Evolutionary conservation across 495 filamentous ascomycete genomes (phyloP), one percentile per base, ranked within the genome.

Genomic region (Trichoderma orchidacearum): DNA sequence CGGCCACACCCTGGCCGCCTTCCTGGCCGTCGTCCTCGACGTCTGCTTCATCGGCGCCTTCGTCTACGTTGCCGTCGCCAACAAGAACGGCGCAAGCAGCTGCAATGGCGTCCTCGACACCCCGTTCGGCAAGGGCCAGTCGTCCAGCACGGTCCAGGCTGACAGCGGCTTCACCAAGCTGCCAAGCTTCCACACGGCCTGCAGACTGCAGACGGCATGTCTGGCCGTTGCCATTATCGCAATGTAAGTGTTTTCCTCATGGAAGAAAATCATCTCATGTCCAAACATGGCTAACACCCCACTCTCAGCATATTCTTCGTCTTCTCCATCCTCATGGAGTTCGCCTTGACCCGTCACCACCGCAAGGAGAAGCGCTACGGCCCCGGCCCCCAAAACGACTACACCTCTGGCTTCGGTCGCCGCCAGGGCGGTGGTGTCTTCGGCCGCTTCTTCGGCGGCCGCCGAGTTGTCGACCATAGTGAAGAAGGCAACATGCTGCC

Each of bases 281-380:
- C 12, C 32, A 35, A 27, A 25, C 18, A 1, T 23, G 5, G 7
- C 28, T 64, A 38, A 61, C 60, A 58, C 25, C 38, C 54, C 15
- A 15, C 13, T 13, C 45, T n/a, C 52, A 88, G 85, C 31, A 61
- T 83, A 70, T 79, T 89, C 66, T 89, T 87, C 77, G 56, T 83
- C 55, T 63, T 85, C 64, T 83, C 85, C 34, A 78, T 80, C 60
- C 60, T 80, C 51, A 69, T 86, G 59, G 85, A 89, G 64, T 53
- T 85, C 56, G 68, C 76, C 18, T 75, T 89, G 15, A 77, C 78
- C 62, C 83, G 84, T 57, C 75, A 88, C 67, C 85, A 85, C 71
- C 79, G 82, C 64, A 84, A 84, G 63, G 86, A 93, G 73, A 85
- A 85, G 69, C 81, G 85, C 52, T 89, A 83, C 72, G 88, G 86